phyloP scores from a whole-genome alignment of 163 green algal species.

The Picocystis sp. region DNA sequence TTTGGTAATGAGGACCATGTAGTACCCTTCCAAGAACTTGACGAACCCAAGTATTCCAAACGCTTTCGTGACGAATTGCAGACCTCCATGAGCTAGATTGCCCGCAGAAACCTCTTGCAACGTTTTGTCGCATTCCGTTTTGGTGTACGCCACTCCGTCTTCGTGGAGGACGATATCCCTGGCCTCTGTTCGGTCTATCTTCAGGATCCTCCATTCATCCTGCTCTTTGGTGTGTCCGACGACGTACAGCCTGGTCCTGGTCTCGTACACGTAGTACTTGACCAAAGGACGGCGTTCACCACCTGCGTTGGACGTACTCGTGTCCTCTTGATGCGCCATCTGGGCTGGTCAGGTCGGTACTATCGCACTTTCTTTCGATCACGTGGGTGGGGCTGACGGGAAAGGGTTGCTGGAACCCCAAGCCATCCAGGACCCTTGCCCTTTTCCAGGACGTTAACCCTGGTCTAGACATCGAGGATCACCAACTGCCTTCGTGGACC shows the following conservation, averaged over 20 bases:
- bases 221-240: slow-evolving; percentile 14
- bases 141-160: slow-evolving; percentile 13
- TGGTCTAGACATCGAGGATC: no score
- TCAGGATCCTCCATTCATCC: slow-evolving; percentile 19
- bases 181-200: slow-evolving; percentile 22
- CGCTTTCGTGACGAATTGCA: slow-evolving; percentile 51
- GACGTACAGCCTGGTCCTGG: slow-evolving; percentile 13
- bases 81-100: slow-evolving; percentile 34
- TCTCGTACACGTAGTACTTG: no score
- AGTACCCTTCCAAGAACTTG: slow-evolving; percentile 65
- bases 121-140: slow-evolving; percentile 8
- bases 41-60: slow-evolving; percentile 70
- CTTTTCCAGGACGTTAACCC: no score
- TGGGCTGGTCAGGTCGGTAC: no score
- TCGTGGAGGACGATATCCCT: slow-evolving; percentile 16
- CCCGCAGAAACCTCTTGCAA: slow-evolving; percentile 15
- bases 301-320: no score
- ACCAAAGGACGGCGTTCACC: no score
- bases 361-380: no score
- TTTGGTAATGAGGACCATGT: slow-evolving; percentile 69
- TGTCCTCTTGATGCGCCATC: no score
- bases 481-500: no score
- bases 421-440: no score
- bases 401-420: no score
- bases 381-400: no score